Evolutionary conservation across 805 yeast genomes (phyloP).

Genomic region (Suhomyces faveliae): DNA sequence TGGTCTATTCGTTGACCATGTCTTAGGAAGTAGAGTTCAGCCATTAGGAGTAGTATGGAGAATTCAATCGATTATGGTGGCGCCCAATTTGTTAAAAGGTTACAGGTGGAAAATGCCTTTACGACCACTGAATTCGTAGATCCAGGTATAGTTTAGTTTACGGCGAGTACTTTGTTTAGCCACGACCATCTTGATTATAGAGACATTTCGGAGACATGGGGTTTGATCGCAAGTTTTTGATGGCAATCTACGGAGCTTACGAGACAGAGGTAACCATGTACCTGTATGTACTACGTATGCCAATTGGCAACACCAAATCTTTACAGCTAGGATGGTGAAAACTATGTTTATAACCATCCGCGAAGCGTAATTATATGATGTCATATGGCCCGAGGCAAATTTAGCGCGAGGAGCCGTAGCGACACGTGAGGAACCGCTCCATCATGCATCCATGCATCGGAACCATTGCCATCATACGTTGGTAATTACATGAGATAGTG

Average conservation of each 20-base stretch:
- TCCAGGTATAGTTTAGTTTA: not conserved
- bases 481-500: too few species aligned
- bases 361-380: not conserved
- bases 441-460: too few species aligned
- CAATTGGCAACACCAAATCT: not conserved
- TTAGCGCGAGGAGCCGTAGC: not conserved
- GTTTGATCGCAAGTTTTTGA: too few species aligned
- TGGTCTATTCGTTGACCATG: slow-evolving; percentile 45
- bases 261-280: not conserved
- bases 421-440: not conserved
- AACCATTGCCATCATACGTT: too few species aligned
- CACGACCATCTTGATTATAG: not conserved
- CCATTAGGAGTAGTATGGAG: slow-evolving; percentile 8
- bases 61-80: not conserved
- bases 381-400: not conserved
- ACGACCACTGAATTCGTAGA: not conserved
- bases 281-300: not conserved
- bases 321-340: not conserved
- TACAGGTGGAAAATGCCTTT: not conserved
- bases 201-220: not conserved
- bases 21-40: slow-evolving; percentile 44
- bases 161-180: not conserved
- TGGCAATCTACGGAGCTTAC: not conserved
- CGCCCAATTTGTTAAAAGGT: not conserved
- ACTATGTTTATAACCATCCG: too few species aligned